Evolutionary conservation across 805 yeast genomes (phyloP).

Genomic region (Priceomyces carsonii): DNA sequence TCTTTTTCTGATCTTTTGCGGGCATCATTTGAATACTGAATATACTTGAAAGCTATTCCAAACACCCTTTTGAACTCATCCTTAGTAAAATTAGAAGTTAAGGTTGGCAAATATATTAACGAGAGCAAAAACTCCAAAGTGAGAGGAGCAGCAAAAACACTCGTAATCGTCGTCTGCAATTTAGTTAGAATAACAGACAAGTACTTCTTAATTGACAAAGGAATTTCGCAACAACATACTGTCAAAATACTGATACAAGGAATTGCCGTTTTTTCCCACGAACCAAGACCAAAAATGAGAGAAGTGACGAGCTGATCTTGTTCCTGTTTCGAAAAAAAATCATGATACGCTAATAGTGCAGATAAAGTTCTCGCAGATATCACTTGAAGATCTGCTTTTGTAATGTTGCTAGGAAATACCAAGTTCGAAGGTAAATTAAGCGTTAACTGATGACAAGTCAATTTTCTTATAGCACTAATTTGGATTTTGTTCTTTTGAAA

Average conservation of each 20-base stretch:
- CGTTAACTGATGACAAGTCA: conserved; percentile 61
- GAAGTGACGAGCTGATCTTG: conserved; percentile 66
- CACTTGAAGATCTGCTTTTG: conserved; percentile 65
- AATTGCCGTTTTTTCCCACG: conserved; percentile 78
- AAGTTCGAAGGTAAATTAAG: conserved; percentile 46
- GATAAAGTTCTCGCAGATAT: conserved; percentile 64
- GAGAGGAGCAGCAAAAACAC: conserved; percentile 67
- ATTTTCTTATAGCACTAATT: conserved; percentile 40
- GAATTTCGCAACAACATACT: conserved; percentile 79
- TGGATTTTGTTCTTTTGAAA: conserved; percentile 44
- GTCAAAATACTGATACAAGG: conserved; percentile 77
- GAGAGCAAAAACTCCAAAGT: conserved; percentile 74
- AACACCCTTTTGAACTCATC: conserved; percentile 81
- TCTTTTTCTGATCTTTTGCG: conserved; percentile 23
- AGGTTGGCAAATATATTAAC: conserved; percentile 61
- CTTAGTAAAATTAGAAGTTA: conserved; percentile 69
- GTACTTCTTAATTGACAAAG: conserved; percentile 67
- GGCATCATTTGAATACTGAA: conserved; percentile 66
- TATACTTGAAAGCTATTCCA: conserved; percentile 79
- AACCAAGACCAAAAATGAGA: conserved; percentile 58
- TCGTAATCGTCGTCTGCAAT: conserved; percentile 73
- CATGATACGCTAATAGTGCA: conserved; percentile 60
- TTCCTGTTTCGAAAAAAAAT: conserved; percentile 52
- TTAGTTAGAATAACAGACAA: conserved; percentile 68
- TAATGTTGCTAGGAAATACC: conserved; percentile 43